Percentiles rank a stretch among this genome's conserved stretches.
phyloP scores from a whole-genome alignment of 1,284 basidiomycete species.

The Lignosus rhinocerotis region DNA sequence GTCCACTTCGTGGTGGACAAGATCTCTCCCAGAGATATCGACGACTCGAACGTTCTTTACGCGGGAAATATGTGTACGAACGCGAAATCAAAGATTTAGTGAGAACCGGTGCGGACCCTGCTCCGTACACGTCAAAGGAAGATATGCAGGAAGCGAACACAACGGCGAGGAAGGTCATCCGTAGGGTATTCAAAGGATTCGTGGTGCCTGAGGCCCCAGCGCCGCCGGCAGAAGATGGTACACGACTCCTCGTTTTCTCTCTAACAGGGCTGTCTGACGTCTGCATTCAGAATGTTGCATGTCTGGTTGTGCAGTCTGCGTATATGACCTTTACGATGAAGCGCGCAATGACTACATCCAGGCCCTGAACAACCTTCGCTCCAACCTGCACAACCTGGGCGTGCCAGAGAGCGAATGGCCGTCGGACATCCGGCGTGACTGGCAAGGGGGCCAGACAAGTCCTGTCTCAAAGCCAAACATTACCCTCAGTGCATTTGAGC shows the following conservation, averaged over 20 bases:
- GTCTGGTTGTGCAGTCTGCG: slow-evolving; percentile 88
- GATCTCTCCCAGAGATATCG: slow-evolving; percentile 54
- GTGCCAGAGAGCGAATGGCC: slow-evolving; percentile 74
- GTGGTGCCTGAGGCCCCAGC: slow-evolving; percentile 59
- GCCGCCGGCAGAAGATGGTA: slow-evolving; percentile 66
- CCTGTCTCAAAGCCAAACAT: slow-evolving; percentile 36
- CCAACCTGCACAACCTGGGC: slow-evolving; percentile 46
- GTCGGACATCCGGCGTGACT: slow-evolving; percentile 33
- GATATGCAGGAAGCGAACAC: slow-evolving; percentile 6
- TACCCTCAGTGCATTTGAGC: slow-evolving; percentile 60
- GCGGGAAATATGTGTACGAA: slow-evolving; percentile 44
- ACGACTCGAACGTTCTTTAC: slow-evolving; percentile 54
- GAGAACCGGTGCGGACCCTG: slow-evolving; percentile 11
- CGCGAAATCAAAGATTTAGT: slow-evolving; percentile 33
- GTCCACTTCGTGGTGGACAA: slow-evolving; percentile 39
- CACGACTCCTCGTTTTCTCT: slow-evolving; percentile 20
- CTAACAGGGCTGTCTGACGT: background rate
- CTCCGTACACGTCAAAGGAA: slow-evolving; percentile 8
- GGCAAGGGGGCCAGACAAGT: slow-evolving; percentile 9
- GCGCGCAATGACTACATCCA: slow-evolving; percentile 67
- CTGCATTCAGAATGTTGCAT: slow-evolving; percentile 78
- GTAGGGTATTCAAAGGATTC: slow-evolving; percentile 51
- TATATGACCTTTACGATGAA: slow-evolving; percentile 86
- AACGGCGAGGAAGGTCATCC: slow-evolving; percentile 4
- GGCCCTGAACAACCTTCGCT: slow-evolving; percentile 52